Conservation (phyloP, 2,329 filamentous ascomycete genomes). For the Neoscytalidium dimidiatum region DNA sequence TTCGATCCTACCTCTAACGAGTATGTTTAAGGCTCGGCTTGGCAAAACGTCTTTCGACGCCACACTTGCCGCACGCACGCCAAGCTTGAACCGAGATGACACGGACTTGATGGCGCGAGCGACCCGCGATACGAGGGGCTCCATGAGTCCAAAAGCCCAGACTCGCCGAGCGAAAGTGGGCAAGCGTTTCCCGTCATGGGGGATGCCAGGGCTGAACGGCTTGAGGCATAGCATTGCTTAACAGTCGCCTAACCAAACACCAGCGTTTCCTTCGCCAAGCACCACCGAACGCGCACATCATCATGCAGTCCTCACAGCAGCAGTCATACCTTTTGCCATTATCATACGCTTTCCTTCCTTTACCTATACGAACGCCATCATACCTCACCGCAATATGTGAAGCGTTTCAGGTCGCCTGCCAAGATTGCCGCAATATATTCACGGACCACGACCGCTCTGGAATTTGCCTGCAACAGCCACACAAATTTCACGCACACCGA, state of each 20-base stretch:
- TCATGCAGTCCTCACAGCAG: background rate
- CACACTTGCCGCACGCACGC: background rate
- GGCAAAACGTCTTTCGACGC: background rate
- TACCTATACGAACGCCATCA: background rate
- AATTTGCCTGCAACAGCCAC: background rate
- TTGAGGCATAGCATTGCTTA: constrained; percentile 1
- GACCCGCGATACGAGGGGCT: background rate
- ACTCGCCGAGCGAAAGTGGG: background rate
- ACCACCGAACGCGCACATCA: background rate
- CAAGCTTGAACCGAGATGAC: constrained; percentile 11
- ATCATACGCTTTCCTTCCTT: background rate
- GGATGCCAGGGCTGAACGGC: background rate
- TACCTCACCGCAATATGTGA: constrained; percentile 5
- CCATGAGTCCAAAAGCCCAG: background rate
- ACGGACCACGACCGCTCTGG: background rate
- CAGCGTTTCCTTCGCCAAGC: background rate
- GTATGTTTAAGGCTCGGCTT: constrained; percentile 1
- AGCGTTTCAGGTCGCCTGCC: constrained; percentile 3
- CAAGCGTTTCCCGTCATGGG: background rate
- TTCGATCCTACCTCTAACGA: background rate
- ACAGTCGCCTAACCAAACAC: background rate
- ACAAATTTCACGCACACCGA: background rate
- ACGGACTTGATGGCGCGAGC: constrained; percentile 4
- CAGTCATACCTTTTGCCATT: background rate
- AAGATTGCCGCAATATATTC: constrained; percentile 9